Conservation (phyloP, 768 basidiomycete species). For the Floccularia luteovirens region DNA sequence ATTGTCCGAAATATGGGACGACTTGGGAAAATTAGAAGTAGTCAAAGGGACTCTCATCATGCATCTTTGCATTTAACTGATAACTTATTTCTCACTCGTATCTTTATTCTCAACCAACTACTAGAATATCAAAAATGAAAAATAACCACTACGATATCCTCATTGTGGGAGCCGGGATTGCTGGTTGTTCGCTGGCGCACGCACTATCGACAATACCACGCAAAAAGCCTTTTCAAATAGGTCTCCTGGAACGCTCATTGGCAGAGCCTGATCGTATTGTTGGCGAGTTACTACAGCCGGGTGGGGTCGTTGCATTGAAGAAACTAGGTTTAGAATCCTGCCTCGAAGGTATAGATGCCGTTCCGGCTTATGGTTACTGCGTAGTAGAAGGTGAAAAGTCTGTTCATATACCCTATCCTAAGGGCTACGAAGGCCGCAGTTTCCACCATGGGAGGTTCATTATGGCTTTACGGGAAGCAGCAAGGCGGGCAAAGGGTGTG, state of each 20-base stretch:
- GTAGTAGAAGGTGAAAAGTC: conserved; percentile 57
- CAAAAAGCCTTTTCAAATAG: conserved; percentile 60
- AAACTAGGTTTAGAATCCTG: conserved; percentile 71
- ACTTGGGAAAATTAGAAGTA: no score
- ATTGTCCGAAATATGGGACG: no score
- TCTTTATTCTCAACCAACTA: background rate
- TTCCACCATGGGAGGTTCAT: conserved; percentile 96
- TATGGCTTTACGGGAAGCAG: conserved; percentile 65
- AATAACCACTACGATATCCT: conserved; percentile 56
- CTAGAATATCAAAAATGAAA: conserved; percentile 1
- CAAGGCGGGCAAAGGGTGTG: conserved; percentile 51
- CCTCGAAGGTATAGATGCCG: conserved; percentile 84
- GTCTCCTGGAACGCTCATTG: conserved; percentile 85
- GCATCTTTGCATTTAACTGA: no score
- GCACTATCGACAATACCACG: conserved; percentile 61
- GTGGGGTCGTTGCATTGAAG: conserved; percentile 70
- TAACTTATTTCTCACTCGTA: no score
- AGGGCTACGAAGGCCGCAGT: conserved; percentile 60
- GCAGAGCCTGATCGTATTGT: conserved; percentile 95
- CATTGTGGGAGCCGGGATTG: conserved; percentile 90
- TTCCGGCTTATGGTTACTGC: conserved; percentile 81
- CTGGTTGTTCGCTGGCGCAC: conserved; percentile 82
- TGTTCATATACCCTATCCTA: conserved; percentile 89
- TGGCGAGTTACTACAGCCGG: conserved; percentile 94
- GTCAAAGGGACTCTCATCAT: no score